phyloP scores from a whole-genome alignment of 2,329 filamentous ascomycete genomes.

The Apiospora aurea region DNA sequence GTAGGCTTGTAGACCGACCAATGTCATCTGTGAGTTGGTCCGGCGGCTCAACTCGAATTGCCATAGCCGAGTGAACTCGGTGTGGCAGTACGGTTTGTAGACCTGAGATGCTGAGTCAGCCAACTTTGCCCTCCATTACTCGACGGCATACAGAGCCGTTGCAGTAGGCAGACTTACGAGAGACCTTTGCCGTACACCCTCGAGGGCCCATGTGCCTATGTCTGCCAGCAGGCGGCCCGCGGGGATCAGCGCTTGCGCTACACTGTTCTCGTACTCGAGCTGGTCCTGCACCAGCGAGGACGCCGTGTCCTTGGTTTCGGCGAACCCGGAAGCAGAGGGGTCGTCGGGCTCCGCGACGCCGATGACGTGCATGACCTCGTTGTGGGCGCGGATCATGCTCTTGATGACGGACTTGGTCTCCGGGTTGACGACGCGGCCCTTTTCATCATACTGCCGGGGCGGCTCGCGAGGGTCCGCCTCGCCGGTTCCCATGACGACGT shows the following conservation, averaged over 20 bases:
- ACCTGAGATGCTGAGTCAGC: constrained; percentile 45
- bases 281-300: constrained; percentile 48
- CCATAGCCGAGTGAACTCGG: constrained; percentile 56
- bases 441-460: constrained; percentile 59
- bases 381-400: constrained; percentile 65
- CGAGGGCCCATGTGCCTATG: constrained; percentile 58
- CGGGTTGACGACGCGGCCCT: constrained; percentile 62
- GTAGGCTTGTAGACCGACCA: constrained; percentile 43
- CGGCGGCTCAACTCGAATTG: constrained; percentile 43
- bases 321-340: constrained; percentile 41
- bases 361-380: constrained; percentile 69
- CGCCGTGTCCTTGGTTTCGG: constrained; percentile 42
- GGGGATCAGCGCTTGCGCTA: constrained; percentile 50
- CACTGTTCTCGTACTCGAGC: constrained; percentile 53
- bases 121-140: not conserved
- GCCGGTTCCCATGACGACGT: constrained; percentile 59
- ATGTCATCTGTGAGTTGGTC: constrained; percentile 43
- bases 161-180: constrained; percentile 25
- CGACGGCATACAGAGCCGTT: too few relatives aligned
- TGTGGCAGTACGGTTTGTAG: constrained; percentile 57
- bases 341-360: constrained; percentile 67
- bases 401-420: constrained; percentile 62
- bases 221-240: constrained; percentile 48
- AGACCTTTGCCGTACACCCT: constrained; percentile 50
- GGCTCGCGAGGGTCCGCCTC: constrained; percentile 49